phyloP scores from a whole-genome alignment of 768 basidiomycete genomes.

The Calvatia gigantea region DNA sequence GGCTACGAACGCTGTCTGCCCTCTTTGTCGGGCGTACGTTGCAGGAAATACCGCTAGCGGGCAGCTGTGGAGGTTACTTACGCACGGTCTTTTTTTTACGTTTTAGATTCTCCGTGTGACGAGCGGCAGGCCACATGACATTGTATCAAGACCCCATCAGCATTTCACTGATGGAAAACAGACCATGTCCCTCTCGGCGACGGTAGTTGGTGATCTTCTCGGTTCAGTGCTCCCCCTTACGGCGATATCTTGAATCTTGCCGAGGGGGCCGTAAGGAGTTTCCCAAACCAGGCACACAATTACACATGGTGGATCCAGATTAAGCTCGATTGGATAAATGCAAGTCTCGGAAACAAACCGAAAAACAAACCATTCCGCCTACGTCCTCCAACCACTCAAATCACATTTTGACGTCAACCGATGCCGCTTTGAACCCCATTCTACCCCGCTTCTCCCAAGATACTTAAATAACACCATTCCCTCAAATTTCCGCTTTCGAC shows the following conservation, averaged over 20 bases:
- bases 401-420: constrained; percentile 23
- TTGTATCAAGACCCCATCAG: too few species aligned
- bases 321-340: constrained; percentile 29
- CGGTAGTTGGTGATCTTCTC: constrained; percentile 38
- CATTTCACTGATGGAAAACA: too few species aligned
- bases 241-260: constrained; percentile 41
- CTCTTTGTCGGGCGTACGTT: too few species aligned
- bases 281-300: constrained; percentile 9
- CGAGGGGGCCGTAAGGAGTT: constrained; percentile 33
- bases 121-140: too few species aligned
- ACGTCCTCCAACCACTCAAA: constrained; percentile 17
- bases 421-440: constrained; percentile 22
- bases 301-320: constrained; percentile 42
- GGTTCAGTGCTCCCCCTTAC: constrained; percentile 27
- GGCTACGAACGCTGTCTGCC: too few species aligned
- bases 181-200: too few species aligned
- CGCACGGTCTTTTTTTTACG: too few species aligned
- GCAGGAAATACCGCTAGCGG: too few species aligned
- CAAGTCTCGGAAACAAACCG: constrained; percentile 32
- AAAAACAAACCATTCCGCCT: constrained; percentile 26
- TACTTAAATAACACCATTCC: constrained; percentile 15
- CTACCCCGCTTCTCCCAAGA: constrained; percentile 20
- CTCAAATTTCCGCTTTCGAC: constrained; percentile 21
- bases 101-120: too few species aligned
- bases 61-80: too few species aligned